Percentiles rank a stretch among this genome's conserved stretches.
Conservation (phyloP, 768 basidiomycete genomes). For the Hericium rajendrae region DNA sequence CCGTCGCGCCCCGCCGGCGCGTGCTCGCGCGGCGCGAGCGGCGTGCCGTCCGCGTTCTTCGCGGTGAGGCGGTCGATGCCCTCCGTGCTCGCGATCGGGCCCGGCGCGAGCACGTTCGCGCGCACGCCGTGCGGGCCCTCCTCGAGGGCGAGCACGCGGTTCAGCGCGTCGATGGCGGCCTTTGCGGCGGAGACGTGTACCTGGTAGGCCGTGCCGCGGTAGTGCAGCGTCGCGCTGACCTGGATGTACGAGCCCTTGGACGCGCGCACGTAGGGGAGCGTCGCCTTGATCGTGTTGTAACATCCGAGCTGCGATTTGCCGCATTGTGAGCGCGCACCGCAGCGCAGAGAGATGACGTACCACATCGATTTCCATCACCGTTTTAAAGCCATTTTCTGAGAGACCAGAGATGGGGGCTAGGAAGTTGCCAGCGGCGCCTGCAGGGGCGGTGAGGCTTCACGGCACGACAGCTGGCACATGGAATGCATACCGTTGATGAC, state of each 20-base stretch:
- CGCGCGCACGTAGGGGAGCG: slow-evolving; percentile 60
- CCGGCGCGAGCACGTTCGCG: slow-evolving; percentile 79
- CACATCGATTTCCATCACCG: slow-evolving; percentile 91
- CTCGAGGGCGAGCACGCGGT: slow-evolving; percentile 80
- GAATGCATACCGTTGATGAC: slow-evolving; percentile 71
- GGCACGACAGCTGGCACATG: background rate
- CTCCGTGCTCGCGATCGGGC: slow-evolving; percentile 75
- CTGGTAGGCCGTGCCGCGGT: slow-evolving; percentile 73
- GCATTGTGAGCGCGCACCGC: background rate
- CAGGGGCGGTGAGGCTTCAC: background rate
- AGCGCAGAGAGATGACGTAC: slow-evolving; percentile 30
- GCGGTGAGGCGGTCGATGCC: slow-evolving; percentile 50
- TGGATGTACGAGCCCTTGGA: slow-evolving; percentile 79
- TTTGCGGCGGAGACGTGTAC: slow-evolving; percentile 94
- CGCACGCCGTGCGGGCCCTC: slow-evolving; percentile 93
- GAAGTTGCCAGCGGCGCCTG: slow-evolving; percentile 96
- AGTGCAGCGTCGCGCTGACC: slow-evolving; percentile 85
- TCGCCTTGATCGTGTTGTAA: slow-evolving; percentile 92
- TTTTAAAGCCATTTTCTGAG: slow-evolving; percentile 84
- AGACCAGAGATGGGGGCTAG: slow-evolving; percentile 75
- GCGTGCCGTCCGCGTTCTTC: slow-evolving; percentile 1
- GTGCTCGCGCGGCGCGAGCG: background rate
- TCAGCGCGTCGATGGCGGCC: slow-evolving; percentile 86
- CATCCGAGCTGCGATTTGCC: slow-evolving; percentile 60
- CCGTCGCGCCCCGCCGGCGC: slow-evolving; percentile 42